phyloP scores from a whole-genome alignment of 805 yeast genomes.

The Candida rishiriensis region DNA sequence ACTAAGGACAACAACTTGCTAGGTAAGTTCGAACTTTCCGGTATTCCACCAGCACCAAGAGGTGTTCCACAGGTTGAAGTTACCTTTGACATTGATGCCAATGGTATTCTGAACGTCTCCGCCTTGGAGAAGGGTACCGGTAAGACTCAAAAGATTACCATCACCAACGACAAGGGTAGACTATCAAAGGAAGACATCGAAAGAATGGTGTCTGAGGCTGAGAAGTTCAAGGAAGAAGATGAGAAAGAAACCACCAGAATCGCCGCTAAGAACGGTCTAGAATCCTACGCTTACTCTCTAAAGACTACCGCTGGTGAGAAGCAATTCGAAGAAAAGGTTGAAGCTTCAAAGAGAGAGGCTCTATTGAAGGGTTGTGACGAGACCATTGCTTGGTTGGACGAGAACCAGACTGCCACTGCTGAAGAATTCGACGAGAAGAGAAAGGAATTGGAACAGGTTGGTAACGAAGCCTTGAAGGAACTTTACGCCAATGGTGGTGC shows the following conservation, averaged over 20 bases:
- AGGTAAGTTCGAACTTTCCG: conserved; percentile 93
- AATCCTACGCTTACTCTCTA: conserved; percentile 90
- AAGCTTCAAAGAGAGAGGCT: conserved; percentile 42
- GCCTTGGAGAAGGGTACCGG: conserved; percentile 99
- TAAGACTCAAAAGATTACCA: conserved; percentile 94
- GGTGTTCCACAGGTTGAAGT: conserved; percentile 95
- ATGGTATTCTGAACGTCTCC: conserved; percentile 83
- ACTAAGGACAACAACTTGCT: conserved; percentile 96
- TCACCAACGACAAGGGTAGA: conserved; percentile 98
- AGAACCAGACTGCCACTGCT: conserved; percentile 84
- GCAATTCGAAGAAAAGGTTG: conserved; percentile 73
- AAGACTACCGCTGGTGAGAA: conserved; percentile 78
- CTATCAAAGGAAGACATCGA: conserved; percentile 96
- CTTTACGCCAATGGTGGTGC: conserved; percentile 94
- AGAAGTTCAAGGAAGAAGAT: conserved; percentile 95
- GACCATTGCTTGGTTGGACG: conserved; percentile 88
- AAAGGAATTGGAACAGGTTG: conserved; percentile 92
- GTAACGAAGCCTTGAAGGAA: conserved; percentile 95
- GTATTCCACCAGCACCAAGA: conserved; percentile 94
- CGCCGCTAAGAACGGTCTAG: conserved; percentile 91
- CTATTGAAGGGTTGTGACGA: conserved; percentile 79
- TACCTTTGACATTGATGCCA: conserved; percentile 94
- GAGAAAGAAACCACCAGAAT: conserved; percentile 92
- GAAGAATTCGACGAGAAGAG: conserved; percentile 91
- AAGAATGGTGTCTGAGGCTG: conserved; percentile 97